phyloP scores from a whole-genome alignment of 208 protist species.

The Acanthamoeba royreba region DNA sequence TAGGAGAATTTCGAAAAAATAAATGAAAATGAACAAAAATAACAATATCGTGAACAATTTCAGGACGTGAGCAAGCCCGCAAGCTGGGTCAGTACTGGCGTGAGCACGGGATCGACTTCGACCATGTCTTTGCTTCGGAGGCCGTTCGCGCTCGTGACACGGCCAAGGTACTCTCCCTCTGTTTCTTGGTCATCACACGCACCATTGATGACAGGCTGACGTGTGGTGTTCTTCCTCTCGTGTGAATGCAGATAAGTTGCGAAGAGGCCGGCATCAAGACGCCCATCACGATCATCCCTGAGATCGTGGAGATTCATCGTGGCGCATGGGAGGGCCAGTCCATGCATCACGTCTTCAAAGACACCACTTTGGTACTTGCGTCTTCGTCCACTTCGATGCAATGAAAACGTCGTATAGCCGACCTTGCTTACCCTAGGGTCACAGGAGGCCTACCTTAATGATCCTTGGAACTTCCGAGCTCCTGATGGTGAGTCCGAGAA shows the following conservation, averaged over 20 bases:
- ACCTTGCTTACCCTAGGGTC: neutral
- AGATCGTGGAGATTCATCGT: constrained; percentile 15
- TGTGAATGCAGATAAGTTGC: neutral
- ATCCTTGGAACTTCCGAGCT: neutral
- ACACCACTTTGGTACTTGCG: neutral
- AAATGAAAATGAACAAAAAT: neutral
- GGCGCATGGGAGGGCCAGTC: neutral
- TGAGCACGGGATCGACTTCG: neutral
- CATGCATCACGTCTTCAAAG: neutral
- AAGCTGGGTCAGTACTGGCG: neutral
- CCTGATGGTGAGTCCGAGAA: neutral
- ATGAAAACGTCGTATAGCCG: neutral
- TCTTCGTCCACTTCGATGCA: neutral
- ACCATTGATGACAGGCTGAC: neutral
- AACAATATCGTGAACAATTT: neutral
- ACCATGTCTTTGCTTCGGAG: constrained; percentile 10
- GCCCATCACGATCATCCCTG: neutral
- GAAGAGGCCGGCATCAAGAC: neutral
- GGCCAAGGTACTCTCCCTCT: neutral
- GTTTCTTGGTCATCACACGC: neutral
- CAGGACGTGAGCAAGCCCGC: neutral
- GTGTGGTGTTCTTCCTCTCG: neutral
- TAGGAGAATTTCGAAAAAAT: neutral
- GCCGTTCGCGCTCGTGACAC: constrained; percentile 4
- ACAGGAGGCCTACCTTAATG: neutral